Conservation (phyloP, 169 alveolate species). For the Perkinsus marinus region DNA sequence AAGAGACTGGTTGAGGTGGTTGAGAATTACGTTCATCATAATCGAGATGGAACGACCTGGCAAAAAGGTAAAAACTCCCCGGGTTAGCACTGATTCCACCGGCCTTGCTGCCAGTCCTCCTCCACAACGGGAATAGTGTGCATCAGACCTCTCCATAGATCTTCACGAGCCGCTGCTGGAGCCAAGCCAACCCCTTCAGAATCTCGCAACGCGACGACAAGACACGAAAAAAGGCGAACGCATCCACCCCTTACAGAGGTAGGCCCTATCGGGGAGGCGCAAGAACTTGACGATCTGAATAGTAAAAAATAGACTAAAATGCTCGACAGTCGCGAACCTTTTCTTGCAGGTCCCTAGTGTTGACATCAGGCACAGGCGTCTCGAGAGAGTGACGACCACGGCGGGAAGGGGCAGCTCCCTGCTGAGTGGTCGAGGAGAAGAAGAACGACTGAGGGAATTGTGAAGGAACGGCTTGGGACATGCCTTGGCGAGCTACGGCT, state of each 20-base stretch:
- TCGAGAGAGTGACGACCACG: background rate
- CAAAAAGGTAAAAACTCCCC: background rate
- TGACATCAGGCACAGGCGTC: background rate
- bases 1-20: background rate
- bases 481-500: background rate
- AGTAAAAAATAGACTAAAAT: background rate
- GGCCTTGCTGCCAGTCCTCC: background rate
- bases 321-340: background rate
- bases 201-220: background rate
- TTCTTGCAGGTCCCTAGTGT: background rate
- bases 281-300: background rate
- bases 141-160: background rate
- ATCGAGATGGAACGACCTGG: background rate
- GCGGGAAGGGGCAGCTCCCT: background rate
- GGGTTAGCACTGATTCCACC: background rate
- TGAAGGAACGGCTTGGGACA: background rate
- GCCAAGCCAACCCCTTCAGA: background rate
- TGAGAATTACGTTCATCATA: background rate
- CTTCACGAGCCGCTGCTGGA: background rate
- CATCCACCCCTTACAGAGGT: background rate
- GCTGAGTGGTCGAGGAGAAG: background rate
- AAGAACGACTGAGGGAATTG: background rate
- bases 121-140: background rate
- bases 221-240: background rate
- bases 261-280: background rate